Evolutionary conservation across 176 grass and related monocot species (phyloP).

Genomic region (Triticum monococcum): DNA sequence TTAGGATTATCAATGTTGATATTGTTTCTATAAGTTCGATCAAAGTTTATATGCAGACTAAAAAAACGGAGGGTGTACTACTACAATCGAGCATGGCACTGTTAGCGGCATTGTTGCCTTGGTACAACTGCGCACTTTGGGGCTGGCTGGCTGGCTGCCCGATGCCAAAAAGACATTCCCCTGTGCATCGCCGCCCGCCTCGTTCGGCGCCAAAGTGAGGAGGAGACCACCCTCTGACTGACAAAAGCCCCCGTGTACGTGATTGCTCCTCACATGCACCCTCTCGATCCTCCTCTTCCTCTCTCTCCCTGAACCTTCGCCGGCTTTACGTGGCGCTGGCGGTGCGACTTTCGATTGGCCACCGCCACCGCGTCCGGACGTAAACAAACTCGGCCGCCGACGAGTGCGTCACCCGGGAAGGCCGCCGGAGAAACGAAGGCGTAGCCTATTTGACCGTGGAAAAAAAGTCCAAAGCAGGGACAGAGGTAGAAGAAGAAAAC

Average conservation of each 20-base stretch:
- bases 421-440: background rate
- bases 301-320: background rate
- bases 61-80: no score
- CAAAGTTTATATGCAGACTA: no score
- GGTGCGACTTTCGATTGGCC: no score
- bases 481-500: background rate
- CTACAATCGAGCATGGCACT: no score
- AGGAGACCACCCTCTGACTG: constrained; percentile 47
- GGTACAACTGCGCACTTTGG: constrained; percentile 22
- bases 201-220: constrained; percentile 61
- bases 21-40: no score
- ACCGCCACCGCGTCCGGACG: no score
- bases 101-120: background rate
- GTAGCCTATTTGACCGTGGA: background rate
- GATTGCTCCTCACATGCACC: constrained; percentile 46
- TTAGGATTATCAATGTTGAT: no score
- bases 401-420: background rate
- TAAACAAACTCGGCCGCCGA: background rate
- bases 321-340: background rate
- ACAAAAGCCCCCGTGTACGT: background rate
- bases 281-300: no score
- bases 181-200: background rate
- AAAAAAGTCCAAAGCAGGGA: background rate
- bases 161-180: constrained; percentile 59
- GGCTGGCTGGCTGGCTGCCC: constrained; percentile 13